Conservation (phyloP, 163 green algal species). For the Dunaliella salina region DNA sequence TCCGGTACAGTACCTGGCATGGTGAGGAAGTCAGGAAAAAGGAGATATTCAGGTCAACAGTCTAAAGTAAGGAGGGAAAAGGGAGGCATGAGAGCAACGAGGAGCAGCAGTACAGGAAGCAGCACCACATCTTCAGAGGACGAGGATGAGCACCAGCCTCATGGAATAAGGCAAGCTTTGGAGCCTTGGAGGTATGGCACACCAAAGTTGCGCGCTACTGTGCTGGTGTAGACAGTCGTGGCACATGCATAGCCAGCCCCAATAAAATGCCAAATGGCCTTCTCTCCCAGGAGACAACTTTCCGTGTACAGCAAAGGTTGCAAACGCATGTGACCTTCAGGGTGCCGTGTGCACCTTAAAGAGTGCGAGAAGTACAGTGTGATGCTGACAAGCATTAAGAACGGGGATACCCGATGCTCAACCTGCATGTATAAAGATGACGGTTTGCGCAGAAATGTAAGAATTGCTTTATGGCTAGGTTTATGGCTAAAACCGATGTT, state of each 20-base stretch:
- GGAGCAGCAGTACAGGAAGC: neutral
- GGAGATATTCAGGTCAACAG: neutral
- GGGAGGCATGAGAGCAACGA: neutral
- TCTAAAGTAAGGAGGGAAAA: neutral
- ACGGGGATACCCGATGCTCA: too few species aligned
- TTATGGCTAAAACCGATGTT: too few species aligned
- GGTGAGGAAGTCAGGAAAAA: neutral
- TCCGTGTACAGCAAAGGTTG: too few species aligned
- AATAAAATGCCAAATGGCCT: neutral
- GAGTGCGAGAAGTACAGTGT: too few species aligned
- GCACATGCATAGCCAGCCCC: neutral
- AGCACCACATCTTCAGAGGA: neutral
- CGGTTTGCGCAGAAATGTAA: too few species aligned
- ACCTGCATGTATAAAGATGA: too few species aligned
- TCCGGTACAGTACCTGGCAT: neutral
- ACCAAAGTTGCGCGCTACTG: neutral
- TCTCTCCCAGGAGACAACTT: neutral
- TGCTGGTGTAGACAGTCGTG: neutral
- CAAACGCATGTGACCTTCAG: too few species aligned
- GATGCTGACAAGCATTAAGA: too few species aligned
- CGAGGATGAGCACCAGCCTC: neutral
- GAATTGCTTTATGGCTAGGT: too few species aligned
- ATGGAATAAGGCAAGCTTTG: conserved; percentile 2
- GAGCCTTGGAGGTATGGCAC: conserved; percentile 12
- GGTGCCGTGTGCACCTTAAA: too few species aligned